Evolutionary conservation across 2,329 filamentous ascomycete genomes (phyloP), one percentile per base, ranked within the genome.

Genomic region (Parasarocladium wereldwijsianum): DNA sequence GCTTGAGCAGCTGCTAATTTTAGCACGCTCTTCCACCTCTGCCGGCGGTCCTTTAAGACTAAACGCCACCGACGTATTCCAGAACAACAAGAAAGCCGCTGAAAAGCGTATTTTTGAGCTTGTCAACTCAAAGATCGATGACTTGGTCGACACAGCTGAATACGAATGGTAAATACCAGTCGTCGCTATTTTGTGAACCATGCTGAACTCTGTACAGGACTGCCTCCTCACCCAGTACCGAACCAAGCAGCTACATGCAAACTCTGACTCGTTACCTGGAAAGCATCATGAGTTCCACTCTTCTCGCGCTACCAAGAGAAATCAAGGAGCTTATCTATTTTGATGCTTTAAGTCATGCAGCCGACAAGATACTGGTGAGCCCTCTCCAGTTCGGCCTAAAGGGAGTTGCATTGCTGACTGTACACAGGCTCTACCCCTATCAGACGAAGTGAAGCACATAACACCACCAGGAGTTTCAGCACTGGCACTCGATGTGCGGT

Each of bases 311-410:
- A n/a, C 90, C 92, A 0, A 76, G 84, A 17, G 83, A 93, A 45
- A 94, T 98, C 54, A 96, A 96, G 50, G 85, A 93, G 50, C 73
- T 94, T 33, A 93, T 98, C 43, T 96, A 98, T 57, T 94, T 93
- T 47, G 90, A 96, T 49, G 90, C 90, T 0, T 67, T 98, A 20
- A 85, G 76, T 32, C 90, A 98, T 52, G 85, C 90, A 2, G 78
- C 83, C 4, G 80, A 80, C 37, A 83, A 80, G 52, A 90, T 94
- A 33, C 55, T 93, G 37, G 78, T 81, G 49, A 21, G 24, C 9
- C 13, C 9, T 21, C 14, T 11, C 17, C 8, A n/a, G n/a, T n/a
- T 21, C 17, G 8, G 8, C 17, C 8, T n/a, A 11, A 11, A 6
- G 8, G 13, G 3, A 6, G n/a, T 6, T 11, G 22, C n/a, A 7